These are phyloP conservation scores for Saraca asoca DNA, from an alignment of 331 rosid species.

Conservation along the genomic window DNA sequence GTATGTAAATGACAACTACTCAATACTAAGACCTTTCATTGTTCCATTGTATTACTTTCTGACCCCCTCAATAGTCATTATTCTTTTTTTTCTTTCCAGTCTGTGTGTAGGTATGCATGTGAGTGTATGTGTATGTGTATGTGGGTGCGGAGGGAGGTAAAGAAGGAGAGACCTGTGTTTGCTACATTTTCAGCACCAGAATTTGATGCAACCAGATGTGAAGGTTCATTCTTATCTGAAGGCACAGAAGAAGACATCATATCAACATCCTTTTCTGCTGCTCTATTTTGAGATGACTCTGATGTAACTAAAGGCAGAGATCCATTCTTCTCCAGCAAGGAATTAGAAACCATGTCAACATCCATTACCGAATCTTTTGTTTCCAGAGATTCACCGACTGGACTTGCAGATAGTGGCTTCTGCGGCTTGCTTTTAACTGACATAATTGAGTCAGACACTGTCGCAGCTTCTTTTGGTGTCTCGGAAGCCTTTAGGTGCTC, in stretches of 20 bases:
- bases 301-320: slow-evolving; percentile 42
- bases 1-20: too few species aligned
- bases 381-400: slow-evolving; percentile 41
- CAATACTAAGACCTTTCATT: too few species aligned
- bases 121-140: too few species aligned
- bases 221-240: slow-evolving; percentile 39
- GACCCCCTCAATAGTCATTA: too few species aligned
- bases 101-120: neutral
- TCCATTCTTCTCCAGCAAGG: slow-evolving; percentile 49
- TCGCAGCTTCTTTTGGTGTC: slow-evolving; percentile 41
- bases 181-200: slow-evolving; percentile 48
- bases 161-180: slow-evolving; percentile 43
- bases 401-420: slow-evolving; percentile 31
- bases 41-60: too few species aligned
- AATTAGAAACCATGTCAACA: slow-evolving; percentile 55
- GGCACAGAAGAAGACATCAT: slow-evolving; percentile 41
- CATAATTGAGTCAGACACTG: slow-evolving; percentile 39
- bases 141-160: neutral
- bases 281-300: slow-evolving; percentile 42
- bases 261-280: slow-evolving; percentile 52
- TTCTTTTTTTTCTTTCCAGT: neutral
- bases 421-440: slow-evolving; percentile 37
- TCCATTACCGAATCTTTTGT: slow-evolving; percentile 38
- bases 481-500: slow-evolving; percentile 44
- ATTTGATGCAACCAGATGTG: slow-evolving; percentile 47